Percentiles rank a stretch among this genome's conserved stretches.
Evolutionary conservation across 2,329 filamentous ascomycete species (phyloP).

Genomic region (Fusarium penzigii): DNA sequence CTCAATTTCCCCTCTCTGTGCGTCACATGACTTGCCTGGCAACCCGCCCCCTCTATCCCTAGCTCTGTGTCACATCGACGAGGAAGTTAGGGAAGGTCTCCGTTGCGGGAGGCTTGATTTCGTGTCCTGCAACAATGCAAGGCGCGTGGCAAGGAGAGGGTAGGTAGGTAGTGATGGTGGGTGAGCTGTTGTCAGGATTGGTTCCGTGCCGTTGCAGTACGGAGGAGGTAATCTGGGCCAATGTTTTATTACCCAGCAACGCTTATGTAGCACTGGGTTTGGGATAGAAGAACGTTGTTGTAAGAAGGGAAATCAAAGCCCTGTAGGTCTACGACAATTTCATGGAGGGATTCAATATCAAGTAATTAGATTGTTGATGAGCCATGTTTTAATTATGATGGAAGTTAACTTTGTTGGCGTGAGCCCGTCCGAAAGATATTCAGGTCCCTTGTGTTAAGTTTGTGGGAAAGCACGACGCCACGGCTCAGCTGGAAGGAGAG

Average conservation of each 20-base stretch:
- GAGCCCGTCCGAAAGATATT: background rate
- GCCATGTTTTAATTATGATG: constrained; percentile 19
- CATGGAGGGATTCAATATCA: no score
- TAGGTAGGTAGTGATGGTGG: constrained; percentile 6
- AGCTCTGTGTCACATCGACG: constrained; percentile 29
- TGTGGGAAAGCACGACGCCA: constrained; percentile 24
- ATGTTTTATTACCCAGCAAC: background rate
- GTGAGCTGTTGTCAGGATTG: constrained; percentile 8
- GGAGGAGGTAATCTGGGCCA: constrained; percentile 11
- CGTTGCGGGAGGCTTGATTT: constrained; percentile 14
- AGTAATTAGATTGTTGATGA: constrained; percentile 5
- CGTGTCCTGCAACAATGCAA: constrained; percentile 10
- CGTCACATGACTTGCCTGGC: constrained; percentile 34
- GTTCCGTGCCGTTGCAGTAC: constrained; percentile 6
- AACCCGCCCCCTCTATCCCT: constrained; percentile 22
- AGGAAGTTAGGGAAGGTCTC: constrained; percentile 23
- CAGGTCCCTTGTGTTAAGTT: constrained; percentile 13
- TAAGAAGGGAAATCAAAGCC: background rate
- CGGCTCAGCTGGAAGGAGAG: constrained; percentile 12
- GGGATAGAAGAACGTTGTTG: background rate
- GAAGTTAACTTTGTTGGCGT: no score
- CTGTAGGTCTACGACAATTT: no score
- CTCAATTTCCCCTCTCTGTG: constrained; percentile 32
- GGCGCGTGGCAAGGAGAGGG: constrained; percentile 2
- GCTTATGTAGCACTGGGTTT: constrained; percentile 8